phyloP scores from a whole-genome alignment of 345 rosid species.

The Leavenworthia alabamica region DNA sequence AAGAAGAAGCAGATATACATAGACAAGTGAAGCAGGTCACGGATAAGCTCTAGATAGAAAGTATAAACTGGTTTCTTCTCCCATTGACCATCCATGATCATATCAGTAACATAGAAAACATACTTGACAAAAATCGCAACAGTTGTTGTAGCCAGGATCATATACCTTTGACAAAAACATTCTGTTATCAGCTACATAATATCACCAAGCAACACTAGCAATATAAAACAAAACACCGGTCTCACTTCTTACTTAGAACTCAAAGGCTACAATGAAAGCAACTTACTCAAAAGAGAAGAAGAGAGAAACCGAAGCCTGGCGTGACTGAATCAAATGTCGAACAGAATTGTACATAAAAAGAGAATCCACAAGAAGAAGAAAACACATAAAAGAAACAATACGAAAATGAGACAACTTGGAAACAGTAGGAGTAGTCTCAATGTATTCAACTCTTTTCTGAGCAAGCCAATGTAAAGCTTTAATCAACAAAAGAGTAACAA shows the following conservation, averaged over 20 bases:
- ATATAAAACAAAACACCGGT: no score
- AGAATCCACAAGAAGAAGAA: conserved; percentile 68
- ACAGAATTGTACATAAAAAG: conserved; percentile 63
- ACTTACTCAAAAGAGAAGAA: conserved; percentile 93
- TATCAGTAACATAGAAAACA: conserved; percentile 81
- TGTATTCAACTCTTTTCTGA: conserved; percentile 93
- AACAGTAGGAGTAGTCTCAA: conserved; percentile 87
- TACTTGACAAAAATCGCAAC: conserved; percentile 84
- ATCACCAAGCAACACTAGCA: not conserved
- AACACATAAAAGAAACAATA: conserved; percentile 78
- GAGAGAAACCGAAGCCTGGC: conserved; percentile 83
- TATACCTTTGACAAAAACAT: conserved; percentile 50
- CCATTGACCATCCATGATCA: conserved; percentile 99
- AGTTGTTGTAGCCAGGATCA: conserved; percentile 91
- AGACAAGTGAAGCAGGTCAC: conserved; percentile 94
- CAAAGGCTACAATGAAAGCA: not conserved
- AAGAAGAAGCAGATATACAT: conserved; percentile 96
- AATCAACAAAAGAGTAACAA: conserved; percentile 60
- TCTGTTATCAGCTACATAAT: conserved; percentile 3
- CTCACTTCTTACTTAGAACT: no score
- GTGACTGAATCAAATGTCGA: conserved; percentile 55
- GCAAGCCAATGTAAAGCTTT: conserved; percentile 96
- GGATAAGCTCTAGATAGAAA: conserved; percentile 86
- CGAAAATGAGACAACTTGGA: conserved; percentile 59
- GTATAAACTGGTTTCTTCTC: conserved; percentile 89